A percentile compares a stretch with the other conserved stretches of the same genome.
These are phyloP conservation scores for Myrica gale DNA, from an alignment of 306 rosid genomes.

Conservation along the genomic window DNA sequence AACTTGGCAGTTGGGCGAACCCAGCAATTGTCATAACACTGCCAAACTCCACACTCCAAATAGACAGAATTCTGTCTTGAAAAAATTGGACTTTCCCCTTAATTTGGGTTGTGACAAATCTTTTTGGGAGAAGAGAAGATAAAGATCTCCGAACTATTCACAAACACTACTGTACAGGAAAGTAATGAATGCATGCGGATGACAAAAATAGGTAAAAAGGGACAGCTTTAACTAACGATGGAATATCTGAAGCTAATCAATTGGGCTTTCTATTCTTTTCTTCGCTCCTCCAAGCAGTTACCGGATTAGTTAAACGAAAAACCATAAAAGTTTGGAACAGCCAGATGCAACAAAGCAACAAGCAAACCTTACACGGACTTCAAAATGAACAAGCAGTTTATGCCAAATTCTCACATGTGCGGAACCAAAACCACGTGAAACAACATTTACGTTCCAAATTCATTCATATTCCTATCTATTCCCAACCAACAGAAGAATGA, in stretches of 20 bases:
- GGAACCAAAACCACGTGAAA: background rate
- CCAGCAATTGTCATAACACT: background rate
- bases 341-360: background rate
- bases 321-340: background rate
- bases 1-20: constrained; percentile 9
- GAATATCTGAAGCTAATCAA: background rate
- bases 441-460: background rate
- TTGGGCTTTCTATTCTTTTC: background rate
- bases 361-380: background rate
- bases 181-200: background rate
- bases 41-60: background rate
- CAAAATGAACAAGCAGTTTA: background rate
- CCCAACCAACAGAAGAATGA: background rate
- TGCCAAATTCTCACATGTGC: background rate
- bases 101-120: background rate
- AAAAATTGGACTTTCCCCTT: too few species aligned
- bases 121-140: background rate
- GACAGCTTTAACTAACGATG: background rate
- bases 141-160: background rate
- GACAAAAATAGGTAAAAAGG: too few species aligned
- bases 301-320: background rate
- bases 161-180: background rate
- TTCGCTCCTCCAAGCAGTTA: background rate
- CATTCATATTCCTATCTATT: constrained; percentile 3
- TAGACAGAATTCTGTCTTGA: too few species aligned